Evolutionary conservation across 2,329 filamentous ascomycete species (phyloP), one percentile per base, ranked within the genome.

Genomic region (Fusarium sororula): DNA sequence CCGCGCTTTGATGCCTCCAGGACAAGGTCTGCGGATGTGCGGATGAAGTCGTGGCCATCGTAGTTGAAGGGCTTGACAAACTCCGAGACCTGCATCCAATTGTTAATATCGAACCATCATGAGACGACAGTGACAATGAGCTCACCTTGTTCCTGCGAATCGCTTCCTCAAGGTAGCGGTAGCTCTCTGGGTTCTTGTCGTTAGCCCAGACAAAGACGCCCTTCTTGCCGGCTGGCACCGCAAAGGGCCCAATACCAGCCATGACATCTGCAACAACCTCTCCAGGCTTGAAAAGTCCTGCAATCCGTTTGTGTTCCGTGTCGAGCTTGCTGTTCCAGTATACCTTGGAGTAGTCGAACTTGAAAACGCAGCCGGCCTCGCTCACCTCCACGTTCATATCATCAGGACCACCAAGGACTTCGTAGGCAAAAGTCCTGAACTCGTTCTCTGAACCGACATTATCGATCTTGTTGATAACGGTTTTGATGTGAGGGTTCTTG

Each of bases 301-400:
- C 90, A 22, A 98, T 86, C 7, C 96, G 89, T 73, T 92, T 90
- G 83, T 99, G 96, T 83, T 99, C 96, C 2, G 91, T 93, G 78
- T 97, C 92, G 20, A 99, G 89, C 75, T 96, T 91, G 79, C 91
- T 95, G 84, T 99, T 99, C 96, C 96, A 99, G 87, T 99, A 99
- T 8, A 99, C 96, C 77, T 97, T 97, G 71, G 93, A 90, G 82
- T 97, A 99, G 85, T 99, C 94, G 82, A 99, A 98, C 63, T 88
- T 87, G 85, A 98, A 99, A n/a, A 88, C 85, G 84, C 96, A 98
- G 69, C 91, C 90, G 77, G 93, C 92, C 83, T 98, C 95, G 73
- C 89, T 90, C 59, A 96, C 89, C 72, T 93, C 90, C 62, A 99
- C 96, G 60, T 95, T 91, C 82, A 98, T 86, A 79, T 98, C 92